phyloP scores from a whole-genome alignment of 2,329 filamentous ascomycete genomes.

The Sporothrix euskadiensis region DNA sequence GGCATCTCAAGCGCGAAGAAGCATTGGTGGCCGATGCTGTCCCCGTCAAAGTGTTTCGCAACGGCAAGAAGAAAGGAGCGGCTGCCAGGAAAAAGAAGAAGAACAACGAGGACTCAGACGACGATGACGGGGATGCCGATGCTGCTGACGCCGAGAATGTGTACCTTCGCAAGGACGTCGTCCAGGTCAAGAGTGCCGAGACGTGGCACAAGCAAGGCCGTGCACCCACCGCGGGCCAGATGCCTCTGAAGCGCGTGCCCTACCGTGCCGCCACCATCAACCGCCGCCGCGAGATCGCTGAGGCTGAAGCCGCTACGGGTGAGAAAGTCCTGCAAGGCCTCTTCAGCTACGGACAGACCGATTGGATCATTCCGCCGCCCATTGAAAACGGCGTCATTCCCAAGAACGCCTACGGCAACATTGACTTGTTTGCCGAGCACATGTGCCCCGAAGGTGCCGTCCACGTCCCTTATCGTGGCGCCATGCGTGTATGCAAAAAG shows the following conservation, averaged over 20 bases:
- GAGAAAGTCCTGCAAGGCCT: conserved; percentile 84
- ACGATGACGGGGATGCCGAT: background rate
- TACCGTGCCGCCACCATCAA: conserved; percentile 89
- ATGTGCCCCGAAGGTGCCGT: conserved; percentile 84
- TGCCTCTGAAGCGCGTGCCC: conserved; percentile 81
- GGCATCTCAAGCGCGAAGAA: conserved; percentile 89
- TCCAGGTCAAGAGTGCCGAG: conserved; percentile 84
- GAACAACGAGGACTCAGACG: background rate
- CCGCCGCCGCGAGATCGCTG: conserved; percentile 83
- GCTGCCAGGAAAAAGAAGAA: conserved; percentile 14
- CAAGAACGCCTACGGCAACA: conserved; percentile 93
- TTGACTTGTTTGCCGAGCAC: conserved; percentile 89
- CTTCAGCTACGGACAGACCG: conserved; percentile 81
- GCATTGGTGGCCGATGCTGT: conserved; percentile 70
- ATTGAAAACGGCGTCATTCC: conserved; percentile 85
- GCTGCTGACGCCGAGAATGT: conserved; percentile 62
- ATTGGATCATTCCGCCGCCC: conserved; percentile 90
- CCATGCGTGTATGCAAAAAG: conserved; percentile 77
- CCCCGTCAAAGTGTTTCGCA: conserved; percentile 70
- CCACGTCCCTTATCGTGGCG: conserved; percentile 78
- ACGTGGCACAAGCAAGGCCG: conserved; percentile 98
- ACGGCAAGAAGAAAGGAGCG: conserved; percentile 53
- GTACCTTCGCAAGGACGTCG: conserved; percentile 75
- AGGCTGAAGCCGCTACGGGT: conserved; percentile 75
- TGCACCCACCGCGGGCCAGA: conserved; percentile 66